Percentiles rank a stretch among this genome's conserved stretches.
Conservation (phyloP, 208 protist species). For the Trypanosoma rangeli region DNA sequence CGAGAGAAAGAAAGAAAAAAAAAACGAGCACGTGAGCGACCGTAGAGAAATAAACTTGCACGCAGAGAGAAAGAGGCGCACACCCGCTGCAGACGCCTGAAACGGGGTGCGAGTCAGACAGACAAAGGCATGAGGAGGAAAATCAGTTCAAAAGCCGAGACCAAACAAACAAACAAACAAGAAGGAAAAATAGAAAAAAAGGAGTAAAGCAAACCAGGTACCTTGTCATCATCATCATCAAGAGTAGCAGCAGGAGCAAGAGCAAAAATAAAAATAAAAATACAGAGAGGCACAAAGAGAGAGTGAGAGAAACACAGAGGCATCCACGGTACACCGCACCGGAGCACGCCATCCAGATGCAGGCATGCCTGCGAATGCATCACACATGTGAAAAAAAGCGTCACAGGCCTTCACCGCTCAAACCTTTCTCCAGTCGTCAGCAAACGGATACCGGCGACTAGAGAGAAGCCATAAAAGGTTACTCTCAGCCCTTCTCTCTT, state of each 20-base stretch:
- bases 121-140: neutral
- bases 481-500: neutral
- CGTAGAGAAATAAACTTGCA: neutral
- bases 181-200: conserved; percentile 23
- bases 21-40: conserved; percentile 5
- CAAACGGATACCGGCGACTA: neutral
- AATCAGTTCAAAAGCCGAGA: neutral
- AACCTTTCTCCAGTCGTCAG: neutral
- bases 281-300: conserved; percentile 4
- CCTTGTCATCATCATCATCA: neutral
- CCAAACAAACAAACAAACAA: conserved; percentile 9
- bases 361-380: neutral
- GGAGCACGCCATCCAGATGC: neutral
- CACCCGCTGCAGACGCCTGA: neutral
- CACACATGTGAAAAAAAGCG: neutral
- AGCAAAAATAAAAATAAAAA: neutral
- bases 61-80: neutral
- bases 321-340: neutral
- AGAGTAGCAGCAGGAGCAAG: neutral
- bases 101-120: neutral
- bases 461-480: neutral
- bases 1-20: conserved; percentile 7
- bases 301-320: neutral
- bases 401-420: neutral
- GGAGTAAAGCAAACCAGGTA: conserved; percentile 17